phyloP scores from a whole-genome alignment of 164 flowering plant species.

The Magnolia sinica region DNA sequence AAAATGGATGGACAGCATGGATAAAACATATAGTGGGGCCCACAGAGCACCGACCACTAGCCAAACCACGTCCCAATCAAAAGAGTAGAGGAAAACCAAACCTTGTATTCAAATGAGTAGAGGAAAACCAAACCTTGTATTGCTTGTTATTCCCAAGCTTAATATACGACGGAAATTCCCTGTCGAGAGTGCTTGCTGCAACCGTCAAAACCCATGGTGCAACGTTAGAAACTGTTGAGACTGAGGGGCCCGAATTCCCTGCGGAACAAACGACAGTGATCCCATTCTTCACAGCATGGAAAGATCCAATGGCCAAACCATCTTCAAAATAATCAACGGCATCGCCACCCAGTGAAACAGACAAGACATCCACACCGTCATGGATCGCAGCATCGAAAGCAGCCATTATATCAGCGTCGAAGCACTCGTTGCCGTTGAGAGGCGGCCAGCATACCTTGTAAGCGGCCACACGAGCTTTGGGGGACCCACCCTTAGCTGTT shows the following conservation, averaged over 20 bases:
- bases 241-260: constrained; percentile 54
- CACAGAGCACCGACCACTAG: too few species aligned
- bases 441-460: constrained; percentile 49
- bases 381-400: constrained; percentile 51
- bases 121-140: constrained; percentile 18
- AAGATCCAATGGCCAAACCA: constrained; percentile 52
- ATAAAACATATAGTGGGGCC: too few species aligned
- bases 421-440: constrained; percentile 23
- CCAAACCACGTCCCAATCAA: too few species aligned
- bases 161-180: constrained; percentile 38
- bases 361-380: constrained; percentile 55
- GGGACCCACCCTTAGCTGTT: constrained; percentile 70
- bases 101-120: constrained; percentile 12
- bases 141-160: constrained; percentile 38
- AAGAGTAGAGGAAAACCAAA: not conserved
- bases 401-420: constrained; percentile 47
- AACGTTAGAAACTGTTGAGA: constrained; percentile 38
- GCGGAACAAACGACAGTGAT: constrained; percentile 54
- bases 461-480: constrained; percentile 57
- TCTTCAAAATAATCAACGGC: constrained; percentile 36
- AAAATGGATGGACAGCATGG: too few species aligned
- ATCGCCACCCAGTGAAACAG: constrained; percentile 40
- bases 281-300: constrained; percentile 62
- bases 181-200: constrained; percentile 66
- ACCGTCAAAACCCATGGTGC: constrained; percentile 72